Evolutionary conservation across 441 rosid genomes (phyloP), one percentile per base, ranked within the genome.

Genomic region (Adansonia gregorii): DNA sequence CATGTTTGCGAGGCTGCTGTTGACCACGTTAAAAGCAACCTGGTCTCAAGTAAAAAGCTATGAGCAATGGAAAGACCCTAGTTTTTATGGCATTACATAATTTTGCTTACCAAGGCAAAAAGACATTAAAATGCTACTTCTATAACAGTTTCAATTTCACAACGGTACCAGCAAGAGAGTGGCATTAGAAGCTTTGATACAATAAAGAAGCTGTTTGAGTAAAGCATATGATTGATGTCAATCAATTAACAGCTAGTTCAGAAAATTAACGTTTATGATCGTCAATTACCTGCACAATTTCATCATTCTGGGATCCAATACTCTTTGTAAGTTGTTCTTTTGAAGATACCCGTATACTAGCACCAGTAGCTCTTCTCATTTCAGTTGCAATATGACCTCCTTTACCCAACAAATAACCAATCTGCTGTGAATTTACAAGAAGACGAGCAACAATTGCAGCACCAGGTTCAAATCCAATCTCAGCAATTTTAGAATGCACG

Each of bases 391-490:
- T 78, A 73, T 84, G 87, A 75, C 93, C 91, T 3, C 89, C 88
- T 81, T 88, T 89, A 59, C 93, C 93, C 75, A 88, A 80, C 17
- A 89, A 64, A 79, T 80, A 86, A 58, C 93, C 89, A 15, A 89
- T 83, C 78, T 83, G 90, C 11, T 87, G 88, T 17, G 88, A 83
- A 74, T 83, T 90, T 64, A 88, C 85, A 73, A 88, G 90, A 79
- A 89, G 93, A 78, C 91, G 82, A 12, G 89, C 93, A 76, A 88
- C 80, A 82, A 86, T 87, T 9, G 93, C 86, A 17, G 82, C 80
- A 78, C 84, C 86, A 64, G 89, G 91, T 71, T 89, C 93, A 83
- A 86, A 89, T 54, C 93, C 91, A 78, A 89, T 89, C 84, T 89
- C 91, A 6, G 90, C 88, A 59, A 89, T 82, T 86, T 89, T 82